Percentiles rank a stretch among this genome's conserved stretches.
phyloP scores from a whole-genome alignment of 2,329 filamentous ascomycete species.

The Ascochyta fabae region DNA sequence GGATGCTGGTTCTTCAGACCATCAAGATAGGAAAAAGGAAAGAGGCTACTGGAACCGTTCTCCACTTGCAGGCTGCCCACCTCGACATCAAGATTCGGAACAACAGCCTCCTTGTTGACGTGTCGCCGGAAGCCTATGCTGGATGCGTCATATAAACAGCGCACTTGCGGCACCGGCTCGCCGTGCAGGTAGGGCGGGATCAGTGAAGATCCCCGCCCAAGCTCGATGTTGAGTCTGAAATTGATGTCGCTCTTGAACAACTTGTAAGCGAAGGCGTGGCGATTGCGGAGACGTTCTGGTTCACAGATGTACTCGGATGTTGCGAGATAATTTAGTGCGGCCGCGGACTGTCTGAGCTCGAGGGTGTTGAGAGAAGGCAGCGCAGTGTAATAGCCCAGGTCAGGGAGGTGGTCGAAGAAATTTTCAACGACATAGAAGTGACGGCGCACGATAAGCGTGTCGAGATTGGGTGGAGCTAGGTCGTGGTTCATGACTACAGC shows the following conservation, averaged over 20 bases:
- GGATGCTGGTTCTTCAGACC: background rate
- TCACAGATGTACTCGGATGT: constrained; percentile 33
- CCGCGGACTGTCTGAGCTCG: constrained; percentile 36
- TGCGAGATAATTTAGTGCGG: constrained; percentile 14
- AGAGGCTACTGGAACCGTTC: background rate
- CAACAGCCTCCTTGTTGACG: constrained; percentile 5
- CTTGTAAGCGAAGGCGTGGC: constrained; percentile 37
- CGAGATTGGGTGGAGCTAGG: constrained; percentile 39
- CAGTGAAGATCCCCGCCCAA: constrained; percentile 25
- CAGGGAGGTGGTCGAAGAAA: constrained; percentile 40
- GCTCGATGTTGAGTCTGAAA: constrained; percentile 35
- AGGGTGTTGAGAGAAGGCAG: constrained; percentile 36
- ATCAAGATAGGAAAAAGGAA: background rate
- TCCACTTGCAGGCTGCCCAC: background rate
- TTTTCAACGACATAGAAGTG: constrained; percentile 27
- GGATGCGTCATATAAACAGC: constrained; percentile 42
- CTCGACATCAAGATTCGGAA: background rate
- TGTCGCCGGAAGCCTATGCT: constrained; percentile 54
- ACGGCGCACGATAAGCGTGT: constrained; percentile 35
- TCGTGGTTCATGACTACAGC: constrained; percentile 33
- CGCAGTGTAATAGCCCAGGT: constrained; percentile 31
- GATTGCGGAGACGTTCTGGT: constrained; percentile 29
- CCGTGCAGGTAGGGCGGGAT: constrained; percentile 45
- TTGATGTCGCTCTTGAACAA: constrained; percentile 37
- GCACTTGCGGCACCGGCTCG: constrained; percentile 31